A percentile compares a stretch with the other conserved stretches of the same genome.
phyloP scores from a whole-genome alignment of 2,329 filamentous ascomycete species.

The Aspergillus carbonarius region DNA sequence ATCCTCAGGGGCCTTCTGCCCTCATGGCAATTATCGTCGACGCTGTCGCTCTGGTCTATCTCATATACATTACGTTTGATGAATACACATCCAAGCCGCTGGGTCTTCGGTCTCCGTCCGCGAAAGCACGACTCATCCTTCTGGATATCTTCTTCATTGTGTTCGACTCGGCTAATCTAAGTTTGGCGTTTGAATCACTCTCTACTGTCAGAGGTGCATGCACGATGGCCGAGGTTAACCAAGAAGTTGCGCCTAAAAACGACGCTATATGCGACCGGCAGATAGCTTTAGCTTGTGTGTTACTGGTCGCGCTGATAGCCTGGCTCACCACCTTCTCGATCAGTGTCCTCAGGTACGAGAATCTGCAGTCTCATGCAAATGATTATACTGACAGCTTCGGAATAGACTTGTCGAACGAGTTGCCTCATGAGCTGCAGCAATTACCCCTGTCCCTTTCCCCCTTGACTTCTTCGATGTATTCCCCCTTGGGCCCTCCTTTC shows the following conservation, averaged over 20 bases:
- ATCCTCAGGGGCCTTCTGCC: slow-evolving; percentile 69
- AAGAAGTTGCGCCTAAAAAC: slow-evolving; percentile 34
- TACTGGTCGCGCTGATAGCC: slow-evolving; percentile 78
- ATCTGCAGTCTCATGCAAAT: slow-evolving; percentile 25
- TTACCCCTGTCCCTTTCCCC: background rate
- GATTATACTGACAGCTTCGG: background rate
- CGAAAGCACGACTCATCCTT: slow-evolving; percentile 86
- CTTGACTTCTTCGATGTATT: background rate
- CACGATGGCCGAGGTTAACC: slow-evolving; percentile 48
- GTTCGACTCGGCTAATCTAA: slow-evolving; percentile 90
- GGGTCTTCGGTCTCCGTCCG: slow-evolving; percentile 76
- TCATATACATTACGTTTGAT: slow-evolving; percentile 91
- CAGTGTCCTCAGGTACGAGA: slow-evolving; percentile 68
- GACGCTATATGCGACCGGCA: slow-evolving; percentile 61
- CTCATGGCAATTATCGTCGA: slow-evolving; percentile 89
- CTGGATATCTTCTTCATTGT: slow-evolving; percentile 96
- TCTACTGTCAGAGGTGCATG: slow-evolving; percentile 61
- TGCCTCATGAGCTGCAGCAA: slow-evolving; percentile 13
- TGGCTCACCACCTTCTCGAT: slow-evolving; percentile 90
- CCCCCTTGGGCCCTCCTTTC: background rate
- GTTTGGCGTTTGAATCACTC: slow-evolving; percentile 82
- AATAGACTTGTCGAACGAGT: slow-evolving; percentile 42
- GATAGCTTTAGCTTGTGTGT: slow-evolving; percentile 71
- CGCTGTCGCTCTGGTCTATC: slow-evolving; percentile 82
- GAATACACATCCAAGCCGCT: slow-evolving; percentile 94